Conservation (phyloP, 1,284 basidiomycete species). For the Tilletia horrida region DNA sequence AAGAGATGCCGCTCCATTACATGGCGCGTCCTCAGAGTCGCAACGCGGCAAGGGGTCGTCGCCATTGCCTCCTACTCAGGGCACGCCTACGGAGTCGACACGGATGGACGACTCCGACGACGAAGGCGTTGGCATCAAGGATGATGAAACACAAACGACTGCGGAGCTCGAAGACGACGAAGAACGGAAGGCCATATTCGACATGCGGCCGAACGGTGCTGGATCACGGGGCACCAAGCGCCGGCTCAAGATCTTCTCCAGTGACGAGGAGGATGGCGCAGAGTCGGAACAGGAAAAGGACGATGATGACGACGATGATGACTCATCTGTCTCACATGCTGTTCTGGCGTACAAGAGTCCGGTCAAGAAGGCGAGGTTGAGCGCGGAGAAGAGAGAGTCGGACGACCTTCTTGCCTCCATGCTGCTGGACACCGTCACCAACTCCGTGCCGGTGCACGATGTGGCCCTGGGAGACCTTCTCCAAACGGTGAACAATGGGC, state of each 20-base stretch:
- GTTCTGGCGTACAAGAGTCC: background rate
- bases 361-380: constrained; percentile 15
- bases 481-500: background rate
- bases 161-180: constrained; percentile 3
- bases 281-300: background rate
- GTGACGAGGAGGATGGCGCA: constrained; percentile 9
- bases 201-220: background rate
- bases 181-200: background rate
- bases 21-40: constrained; percentile 17
- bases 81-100: constrained; percentile 7
- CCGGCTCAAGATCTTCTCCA: constrained; percentile 1
- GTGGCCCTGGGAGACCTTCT: background rate
- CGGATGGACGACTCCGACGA: constrained; percentile 4
- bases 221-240: background rate
- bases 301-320: background rate
- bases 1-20: background rate
- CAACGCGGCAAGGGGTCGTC: background rate
- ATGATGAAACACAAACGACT: constrained; percentile 22
- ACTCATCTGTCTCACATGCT: background rate
- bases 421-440: constrained; percentile 8
- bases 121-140: constrained; percentile 19
- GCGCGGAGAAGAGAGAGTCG: background rate
- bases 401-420: constrained; percentile 2
- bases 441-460: background rate
- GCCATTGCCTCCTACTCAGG: background rate